phyloP scores from a whole-genome alignment of 331 rosid species.

The Rhamnella rubrinervis region DNA sequence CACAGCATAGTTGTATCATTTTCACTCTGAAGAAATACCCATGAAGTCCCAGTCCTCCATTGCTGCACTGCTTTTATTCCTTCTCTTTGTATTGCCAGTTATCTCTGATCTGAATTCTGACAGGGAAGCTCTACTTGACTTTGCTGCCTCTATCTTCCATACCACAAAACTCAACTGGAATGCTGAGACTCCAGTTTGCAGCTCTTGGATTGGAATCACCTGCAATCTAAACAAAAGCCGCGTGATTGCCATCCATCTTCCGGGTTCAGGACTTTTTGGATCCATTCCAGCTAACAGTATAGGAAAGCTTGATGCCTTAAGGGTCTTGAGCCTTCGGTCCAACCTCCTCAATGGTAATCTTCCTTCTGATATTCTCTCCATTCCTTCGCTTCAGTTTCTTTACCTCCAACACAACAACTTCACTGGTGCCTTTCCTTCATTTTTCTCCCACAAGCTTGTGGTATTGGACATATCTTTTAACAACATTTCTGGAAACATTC shows the following conservation, averaged over 20 bases:
- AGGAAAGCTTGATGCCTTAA: conserved; percentile 62
- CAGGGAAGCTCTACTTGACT: conserved; percentile 56
- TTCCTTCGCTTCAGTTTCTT: conserved; percentile 58
- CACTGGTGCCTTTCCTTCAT: conserved; percentile 57
- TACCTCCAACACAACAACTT: conserved; percentile 64
- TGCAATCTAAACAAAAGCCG: conserved; percentile 49
- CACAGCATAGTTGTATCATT: conserved; percentile 24
- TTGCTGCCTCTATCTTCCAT: conserved; percentile 50
- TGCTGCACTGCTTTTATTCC: conserved; percentile 28
- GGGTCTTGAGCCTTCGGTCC: conserved; percentile 68
- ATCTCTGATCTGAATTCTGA: conserved; percentile 65
- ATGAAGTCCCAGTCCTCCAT: conserved; percentile 48
- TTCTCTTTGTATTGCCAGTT: conserved; percentile 22
- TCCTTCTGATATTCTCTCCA: conserved; percentile 62
- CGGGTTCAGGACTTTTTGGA: conserved; percentile 59
- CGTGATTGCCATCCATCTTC: conserved; percentile 63
- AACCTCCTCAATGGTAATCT: conserved; percentile 60
- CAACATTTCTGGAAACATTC: conserved; percentile 59
- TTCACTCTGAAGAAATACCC: conserved; percentile 24
- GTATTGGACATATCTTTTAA: conserved; percentile 60
- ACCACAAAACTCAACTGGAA: conserved; percentile 71
- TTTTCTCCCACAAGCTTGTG: conserved; percentile 51
- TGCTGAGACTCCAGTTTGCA: conserved; percentile 47
- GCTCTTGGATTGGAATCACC: conserved; percentile 67
- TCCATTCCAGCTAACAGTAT: conserved; percentile 55